Percentiles rank a stretch among this genome's conserved stretches.
These are phyloP conservation scores for Eucalyptus cloeziana DNA, from an alignment of 345 rosid species.

Conservation along the genomic window DNA sequence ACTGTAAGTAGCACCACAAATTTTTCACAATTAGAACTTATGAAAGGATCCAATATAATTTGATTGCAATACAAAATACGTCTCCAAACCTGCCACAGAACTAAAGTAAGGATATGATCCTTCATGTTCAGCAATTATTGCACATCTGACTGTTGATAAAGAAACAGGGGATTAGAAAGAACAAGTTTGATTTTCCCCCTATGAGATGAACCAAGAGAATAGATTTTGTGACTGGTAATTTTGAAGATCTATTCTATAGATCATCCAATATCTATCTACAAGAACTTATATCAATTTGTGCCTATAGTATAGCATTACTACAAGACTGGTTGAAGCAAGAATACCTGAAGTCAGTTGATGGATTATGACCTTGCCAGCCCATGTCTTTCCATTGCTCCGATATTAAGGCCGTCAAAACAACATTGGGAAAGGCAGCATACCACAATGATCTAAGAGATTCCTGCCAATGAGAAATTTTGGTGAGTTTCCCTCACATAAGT, in stretches of 20 bases:
- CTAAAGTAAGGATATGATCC: neutral
- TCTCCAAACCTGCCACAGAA: neutral
- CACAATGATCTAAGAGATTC: conserved; percentile 81
- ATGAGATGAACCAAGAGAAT: neutral
- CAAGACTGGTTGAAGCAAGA: neutral
- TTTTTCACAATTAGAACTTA: neutral
- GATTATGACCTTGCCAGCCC: conserved; percentile 99
- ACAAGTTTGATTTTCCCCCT: neutral
- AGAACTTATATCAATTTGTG: neutral
- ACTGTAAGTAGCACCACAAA: neutral
- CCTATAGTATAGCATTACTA: neutral
- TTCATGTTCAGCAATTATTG: neutral
- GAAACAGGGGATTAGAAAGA: neutral
- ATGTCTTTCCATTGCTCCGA: conserved; percentile 98
- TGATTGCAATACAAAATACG: neutral
- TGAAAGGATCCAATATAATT: neutral
- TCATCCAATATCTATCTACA: neutral
- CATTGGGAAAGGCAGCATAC: conserved; percentile 64
- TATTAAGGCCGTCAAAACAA: conserved; percentile 50
- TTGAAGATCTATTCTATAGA: neutral
- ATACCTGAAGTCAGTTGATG: conserved; percentile 96
- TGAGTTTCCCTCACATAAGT: neutral
- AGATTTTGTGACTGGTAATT: neutral
- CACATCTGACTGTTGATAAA: neutral
- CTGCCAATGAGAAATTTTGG: conserved; percentile 17